Evolutionary conservation across 305 asterid species (phyloP), one percentile per base, ranked within the genome.

Genomic region (Caryopteris hybrid): DNA sequence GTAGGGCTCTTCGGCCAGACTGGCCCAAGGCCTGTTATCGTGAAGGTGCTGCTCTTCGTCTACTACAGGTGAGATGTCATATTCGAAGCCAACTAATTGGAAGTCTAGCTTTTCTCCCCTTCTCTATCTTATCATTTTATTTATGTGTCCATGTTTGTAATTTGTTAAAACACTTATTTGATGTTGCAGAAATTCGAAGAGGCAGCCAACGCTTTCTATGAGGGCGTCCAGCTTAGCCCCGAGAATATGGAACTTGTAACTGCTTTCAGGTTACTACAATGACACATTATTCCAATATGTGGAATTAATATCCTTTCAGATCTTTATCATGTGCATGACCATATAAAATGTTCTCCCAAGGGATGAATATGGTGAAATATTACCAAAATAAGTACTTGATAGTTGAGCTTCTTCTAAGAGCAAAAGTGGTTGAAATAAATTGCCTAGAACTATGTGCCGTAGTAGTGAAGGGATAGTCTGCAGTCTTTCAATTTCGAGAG

Each of bases 1-100:
- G 96, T 67, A 85, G 87, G 74, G 90, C 80, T 80, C 87, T 91
- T 18, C 85, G 84, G 77, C 97, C 99, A 3, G 96, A 94, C 82
- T 94, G 99, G 99, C 76, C 97, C 7, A 94, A 94, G 73, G 96
- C 96, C 67, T 91, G 87, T 84, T 94, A 87, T 64, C 94, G 99
- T 47, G 97, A 88, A 80, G 99, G 99, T 48, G 97, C 96, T 31
- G 99, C 99, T 59, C 85, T 83, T 61, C 90, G 92, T 45, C 80
- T 88, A 68, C 60, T 91, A 80, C 90, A 85, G 97, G 98, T 81
- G 68, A 39, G 38, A 61, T 10, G 46, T 16, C 45, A 53, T 53
- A 63, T 59, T 42, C 21, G 16, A 2, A 5, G 66, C 16, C 61
- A 33, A 60, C 45, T 50, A 16, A 36, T 63, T 22, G 14, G 39